Conservation (phyloP, 257 asterid genomes). For the Solanum ahanhuiri region DNA sequence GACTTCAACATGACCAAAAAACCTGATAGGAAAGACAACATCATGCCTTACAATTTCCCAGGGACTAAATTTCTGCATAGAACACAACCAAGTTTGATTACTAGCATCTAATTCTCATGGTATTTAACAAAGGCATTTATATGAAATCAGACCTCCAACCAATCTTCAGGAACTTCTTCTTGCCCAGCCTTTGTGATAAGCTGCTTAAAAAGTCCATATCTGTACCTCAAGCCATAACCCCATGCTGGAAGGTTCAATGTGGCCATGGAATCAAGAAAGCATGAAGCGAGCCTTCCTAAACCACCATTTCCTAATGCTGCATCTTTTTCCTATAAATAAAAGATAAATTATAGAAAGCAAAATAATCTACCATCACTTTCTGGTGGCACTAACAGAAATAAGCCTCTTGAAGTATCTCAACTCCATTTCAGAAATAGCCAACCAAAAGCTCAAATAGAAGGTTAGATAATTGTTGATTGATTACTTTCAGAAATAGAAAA, state of each 20-base stretch:
- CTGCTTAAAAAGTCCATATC: conserved; percentile 94
- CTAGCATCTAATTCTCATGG: conserved; percentile 1
- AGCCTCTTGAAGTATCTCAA: neutral
- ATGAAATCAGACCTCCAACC: conserved; percentile 77
- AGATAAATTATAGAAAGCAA: neutral
- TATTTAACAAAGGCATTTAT: neutral
- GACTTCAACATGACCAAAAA: conserved; percentile 92
- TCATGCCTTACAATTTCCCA: conserved; percentile 97
- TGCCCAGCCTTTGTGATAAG: conserved; percentile 75
- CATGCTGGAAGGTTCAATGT: conserved; percentile 95
- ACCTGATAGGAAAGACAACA: conserved; percentile 78
- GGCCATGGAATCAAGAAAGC: conserved; percentile 98
- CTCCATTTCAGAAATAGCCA: neutral
- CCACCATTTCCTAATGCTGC: conserved; percentile 99
- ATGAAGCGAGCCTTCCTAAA: conserved; percentile 98
- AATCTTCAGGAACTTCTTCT: conserved; percentile 89
- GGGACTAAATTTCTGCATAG: conserved; percentile 88
- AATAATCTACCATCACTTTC: neutral
- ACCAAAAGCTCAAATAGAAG: neutral
- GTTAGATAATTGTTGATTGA: neutral
- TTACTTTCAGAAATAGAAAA: neutral
- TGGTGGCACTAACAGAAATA: neutral
- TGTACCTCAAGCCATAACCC: conserved; percentile 99
- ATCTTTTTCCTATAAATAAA: conserved; percentile 74
- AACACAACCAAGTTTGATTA: conserved; percentile 7